Percentiles rank a stretch among this genome's conserved stretches.
These are phyloP conservation scores for Talaromyces sp. DNA, from an alignment of 2,329 filamentous ascomycete species.

Conservation along the genomic window DNA sequence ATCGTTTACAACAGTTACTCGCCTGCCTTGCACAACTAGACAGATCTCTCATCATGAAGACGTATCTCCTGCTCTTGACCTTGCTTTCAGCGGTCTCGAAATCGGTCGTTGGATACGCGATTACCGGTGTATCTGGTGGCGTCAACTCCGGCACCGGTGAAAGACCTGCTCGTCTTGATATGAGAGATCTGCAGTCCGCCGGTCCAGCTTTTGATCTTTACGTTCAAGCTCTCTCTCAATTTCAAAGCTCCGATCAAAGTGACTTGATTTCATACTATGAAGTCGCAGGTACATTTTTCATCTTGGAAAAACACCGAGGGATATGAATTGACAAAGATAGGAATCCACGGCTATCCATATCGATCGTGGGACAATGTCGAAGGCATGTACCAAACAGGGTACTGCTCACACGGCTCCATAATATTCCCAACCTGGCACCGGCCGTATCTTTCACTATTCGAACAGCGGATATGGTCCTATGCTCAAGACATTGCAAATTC, in stretches of 20 bases:
- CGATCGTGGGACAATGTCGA: conserved; percentile 52
- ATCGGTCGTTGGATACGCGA: conserved; percentile 3
- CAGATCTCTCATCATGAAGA: conserved; percentile 1
- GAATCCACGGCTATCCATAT: conserved; percentile 74
- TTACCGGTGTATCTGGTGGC: conserved; percentile 24
- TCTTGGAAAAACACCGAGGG: background rate
- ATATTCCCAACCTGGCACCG: conserved; percentile 82
- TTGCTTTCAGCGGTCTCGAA: background rate
- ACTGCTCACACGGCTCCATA: conserved; percentile 71
- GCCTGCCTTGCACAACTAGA: background rate
- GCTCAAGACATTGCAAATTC: conserved; percentile 33
- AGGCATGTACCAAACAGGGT: conserved; percentile 57
- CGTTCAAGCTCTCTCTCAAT: conserved; percentile 67
- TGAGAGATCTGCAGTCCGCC: conserved; percentile 62
- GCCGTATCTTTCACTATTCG: conserved; percentile 64
- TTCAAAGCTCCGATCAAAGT: conserved; percentile 63
- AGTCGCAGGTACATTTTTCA: conserved; percentile 56
- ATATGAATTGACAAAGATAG: conserved; percentile 36
- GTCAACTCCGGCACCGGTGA: conserved; percentile 24
- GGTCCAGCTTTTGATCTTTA: conserved; percentile 66
- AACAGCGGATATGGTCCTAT: conserved; percentile 41
- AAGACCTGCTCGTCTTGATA: conserved; percentile 55
- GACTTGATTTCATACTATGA: conserved; percentile 71
- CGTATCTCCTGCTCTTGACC: background rate
- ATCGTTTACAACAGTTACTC: background rate